Evolutionary conservation across 2,329 filamentous ascomycete genomes (phyloP).

Genomic region (Exserohilum turcica): DNA sequence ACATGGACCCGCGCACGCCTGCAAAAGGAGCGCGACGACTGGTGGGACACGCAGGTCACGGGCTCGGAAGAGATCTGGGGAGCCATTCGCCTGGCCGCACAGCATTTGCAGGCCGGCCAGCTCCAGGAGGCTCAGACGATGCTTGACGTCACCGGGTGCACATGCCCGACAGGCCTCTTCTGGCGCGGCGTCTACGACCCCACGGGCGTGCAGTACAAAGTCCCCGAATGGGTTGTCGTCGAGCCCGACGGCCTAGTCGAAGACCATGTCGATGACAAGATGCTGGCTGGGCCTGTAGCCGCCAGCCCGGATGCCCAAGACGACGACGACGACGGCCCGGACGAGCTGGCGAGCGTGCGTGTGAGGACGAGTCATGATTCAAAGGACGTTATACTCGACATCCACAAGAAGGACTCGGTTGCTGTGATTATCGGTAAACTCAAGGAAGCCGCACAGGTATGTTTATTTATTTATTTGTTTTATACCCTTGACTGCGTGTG

Average conservation of each 20-base stretch:
- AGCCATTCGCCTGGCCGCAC: slow-evolving; percentile 69
- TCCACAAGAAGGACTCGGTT: slow-evolving; percentile 60
- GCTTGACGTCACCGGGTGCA: slow-evolving; percentile 71
- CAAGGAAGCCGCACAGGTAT: slow-evolving; percentile 66
- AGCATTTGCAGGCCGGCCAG: slow-evolving; percentile 65
- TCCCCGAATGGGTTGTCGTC: slow-evolving; percentile 53
- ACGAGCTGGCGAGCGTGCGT: slow-evolving; percentile 38
- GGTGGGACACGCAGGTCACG: slow-evolving; percentile 88
- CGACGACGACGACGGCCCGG: slow-evolving; percentile 22
- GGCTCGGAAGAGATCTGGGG: slow-evolving; percentile 81
- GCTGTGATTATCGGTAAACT: slow-evolving; percentile 67
- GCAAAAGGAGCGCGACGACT: slow-evolving; percentile 74
- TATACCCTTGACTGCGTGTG: too few relatives aligned
- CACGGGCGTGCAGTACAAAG: slow-evolving; percentile 50
- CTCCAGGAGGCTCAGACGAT: slow-evolving; percentile 72
- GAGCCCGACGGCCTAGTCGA: slow-evolving; percentile 50
- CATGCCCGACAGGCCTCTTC: slow-evolving; percentile 51
- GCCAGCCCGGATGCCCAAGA: slow-evolving; percentile 36
- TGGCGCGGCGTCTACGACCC: slow-evolving; percentile 53
- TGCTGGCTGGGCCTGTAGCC: slow-evolving; percentile 4
- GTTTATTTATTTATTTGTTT: slow-evolving; percentile 28
- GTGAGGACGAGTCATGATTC: slow-evolving; percentile 47
- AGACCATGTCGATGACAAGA: slow-evolving; percentile 25
- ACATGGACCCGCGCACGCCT: slow-evolving; percentile 65
- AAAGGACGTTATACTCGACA: slow-evolving; percentile 45